A percentile compares a stretch with the other conserved stretches of the same genome.
These are phyloP conservation scores for Myriosclerotinia duriaeana DNA, from an alignment of 2,329 filamentous ascomycete genomes.

Conservation along the genomic window DNA sequence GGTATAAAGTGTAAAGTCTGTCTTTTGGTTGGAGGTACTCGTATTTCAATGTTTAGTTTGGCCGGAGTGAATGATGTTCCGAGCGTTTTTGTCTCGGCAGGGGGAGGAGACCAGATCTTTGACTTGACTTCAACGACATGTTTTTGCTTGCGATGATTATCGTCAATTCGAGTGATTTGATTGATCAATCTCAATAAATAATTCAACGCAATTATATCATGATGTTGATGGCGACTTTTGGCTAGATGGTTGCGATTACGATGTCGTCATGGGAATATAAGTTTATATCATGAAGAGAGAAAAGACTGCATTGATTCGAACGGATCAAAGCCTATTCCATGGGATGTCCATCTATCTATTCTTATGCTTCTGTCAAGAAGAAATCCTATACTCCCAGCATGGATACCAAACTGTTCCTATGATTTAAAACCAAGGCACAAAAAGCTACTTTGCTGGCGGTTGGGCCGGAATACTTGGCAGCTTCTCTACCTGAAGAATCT, in stretches of 20 bases:
- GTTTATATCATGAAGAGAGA: neutral
- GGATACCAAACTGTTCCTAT: neutral
- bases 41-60: neutral
- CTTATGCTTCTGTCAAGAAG: neutral
- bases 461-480: too few relatives aligned
- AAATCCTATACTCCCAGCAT: neutral
- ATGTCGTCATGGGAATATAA: neutral
- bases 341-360: too few relatives aligned
- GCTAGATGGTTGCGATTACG: neutral
- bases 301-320: neutral
- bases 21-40: neutral
- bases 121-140: neutral
- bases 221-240: neutral
- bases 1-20: neutral
- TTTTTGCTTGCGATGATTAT: neutral
- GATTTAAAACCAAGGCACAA: neutral
- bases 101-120: neutral
- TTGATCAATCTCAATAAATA: neutral
- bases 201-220: too few relatives aligned
- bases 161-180: constrained; percentile 2
- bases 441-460: neutral
- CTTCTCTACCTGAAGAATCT: neutral
- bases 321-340: neutral
- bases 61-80: constrained; percentile 1
- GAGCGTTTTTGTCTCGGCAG: neutral